Evolutionary conservation across 108 stramenopile species (phyloP).

Genomic region (Cylindrotheca fusiformis): DNA sequence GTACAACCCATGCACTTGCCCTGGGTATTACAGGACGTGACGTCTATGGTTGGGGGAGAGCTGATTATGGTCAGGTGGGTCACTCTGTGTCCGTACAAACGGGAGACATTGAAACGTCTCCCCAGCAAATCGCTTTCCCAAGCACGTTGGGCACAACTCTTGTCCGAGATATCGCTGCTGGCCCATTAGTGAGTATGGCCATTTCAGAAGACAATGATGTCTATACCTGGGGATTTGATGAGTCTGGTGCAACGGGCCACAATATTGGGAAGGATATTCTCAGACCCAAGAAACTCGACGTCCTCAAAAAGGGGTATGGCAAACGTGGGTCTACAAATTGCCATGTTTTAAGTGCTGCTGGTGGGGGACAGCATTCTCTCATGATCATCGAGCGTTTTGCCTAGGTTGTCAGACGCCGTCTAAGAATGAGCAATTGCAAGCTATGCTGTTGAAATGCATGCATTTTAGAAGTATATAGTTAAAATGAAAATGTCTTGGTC

Average conservation of each 20-base stretch:
- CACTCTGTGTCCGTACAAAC: background rate
- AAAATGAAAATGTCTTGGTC: too few species aligned
- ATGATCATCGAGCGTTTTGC: conserved; percentile 29
- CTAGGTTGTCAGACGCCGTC: too few species aligned
- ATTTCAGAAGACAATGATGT: conserved; percentile 64
- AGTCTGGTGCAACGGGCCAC: conserved; percentile 57
- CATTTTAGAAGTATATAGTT: too few species aligned
- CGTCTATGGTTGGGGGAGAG: conserved; percentile 78
- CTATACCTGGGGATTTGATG: conserved; percentile 93
- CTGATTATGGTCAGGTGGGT: conserved; percentile 88
- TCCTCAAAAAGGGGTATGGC: conserved; percentile 9
- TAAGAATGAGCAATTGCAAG: too few species aligned
- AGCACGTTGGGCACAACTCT: conserved; percentile 5
- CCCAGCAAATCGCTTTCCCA: conserved; percentile 47
- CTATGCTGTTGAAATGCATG: too few species aligned
- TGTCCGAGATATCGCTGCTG: conserved; percentile 28
- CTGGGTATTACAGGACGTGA: conserved; percentile 52
- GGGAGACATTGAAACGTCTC: conserved; percentile 21
- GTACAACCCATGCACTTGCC: conserved; percentile 72
- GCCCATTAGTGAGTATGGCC: conserved; percentile 59
- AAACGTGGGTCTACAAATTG: conserved; percentile 23
- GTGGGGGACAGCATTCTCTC: conserved; percentile 61
- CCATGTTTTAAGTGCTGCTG: conserved; percentile 33
- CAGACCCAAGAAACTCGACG: conserved; percentile 37
- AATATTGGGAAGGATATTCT: conserved; percentile 30